Evolutionary conservation across 768 basidiomycete species (phyloP), one percentile per base, ranked within the genome.

Genomic region (Suillus plorans): DNA sequence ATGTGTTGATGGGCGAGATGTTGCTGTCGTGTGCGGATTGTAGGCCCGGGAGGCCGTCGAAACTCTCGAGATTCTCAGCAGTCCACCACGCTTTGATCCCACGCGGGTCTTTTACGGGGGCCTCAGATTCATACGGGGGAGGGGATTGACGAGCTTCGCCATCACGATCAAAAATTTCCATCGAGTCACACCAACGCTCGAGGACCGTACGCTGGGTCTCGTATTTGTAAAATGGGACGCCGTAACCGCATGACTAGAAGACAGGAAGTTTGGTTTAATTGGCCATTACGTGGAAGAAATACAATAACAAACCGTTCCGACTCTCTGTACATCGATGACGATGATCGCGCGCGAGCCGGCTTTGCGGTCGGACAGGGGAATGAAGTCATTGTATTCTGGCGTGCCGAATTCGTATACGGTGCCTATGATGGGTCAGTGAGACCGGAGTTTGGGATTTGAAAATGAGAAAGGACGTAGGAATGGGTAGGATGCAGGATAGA

Each of bases 221-320:
- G 75, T 84, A 90, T 50, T 80, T 77, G 71, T 84, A 89, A 68
- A 81, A 82, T 3, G 90, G 89, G 31, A 89, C 82, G 0, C 82
- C 82, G 67, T 81, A 90, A 25, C 89, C 88, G 67, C 88, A 91
- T 2, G 88, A 88, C 89, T 90, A 66, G 31, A 62, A 5, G 12
- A 44, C 44, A 10, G 31, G 39, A 49, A 25, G 13, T 49, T 49
- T 13, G 10, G 47, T 16, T 42, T 57, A 3, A 16, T 20, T 22
- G 4, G n/a, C 37, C 4, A 20, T 47, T 50, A 22, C 20, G 1
- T 34, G 25, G 58, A 57, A 22, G 60, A 42, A 34, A 36, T 14
- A 22, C 5, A 49, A 1, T 49, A 12, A 71, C 81, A 64, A 61
- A 83, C 83, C 0, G 80, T 78, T 42, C 77, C 79, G n/a, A 89